Evolutionary conservation across 2,329 filamentous ascomycete genomes (phyloP), one percentile per base, ranked within the genome.

Genomic region (Epichloe sylvatica): DNA sequence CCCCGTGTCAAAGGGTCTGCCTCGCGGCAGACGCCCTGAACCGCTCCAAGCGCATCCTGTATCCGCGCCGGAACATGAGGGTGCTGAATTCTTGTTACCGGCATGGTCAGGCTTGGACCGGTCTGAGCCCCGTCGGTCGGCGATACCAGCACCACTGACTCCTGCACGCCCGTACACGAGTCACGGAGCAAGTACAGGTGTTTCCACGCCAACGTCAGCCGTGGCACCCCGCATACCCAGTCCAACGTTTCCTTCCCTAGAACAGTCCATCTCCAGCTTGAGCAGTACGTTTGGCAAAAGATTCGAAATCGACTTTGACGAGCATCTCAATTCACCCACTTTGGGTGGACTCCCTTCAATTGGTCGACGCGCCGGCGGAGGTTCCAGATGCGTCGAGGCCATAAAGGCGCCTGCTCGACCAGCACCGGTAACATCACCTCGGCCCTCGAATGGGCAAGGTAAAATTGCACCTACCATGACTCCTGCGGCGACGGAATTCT

Each of bases 181-280:
- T 13, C 45, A 46, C 9, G 52, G 44, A 11, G 46, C 51, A 4
- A 42, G 40, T 13, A 2, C 46, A 3, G 53, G 53, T n/a, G 51
- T 52, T 2, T 61, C 63, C 0, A 60, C 62, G 0, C 56, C 60
- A 13, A 56, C 62, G 25, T 64, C 63, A 0, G 56, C 57, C 4
- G 55, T 52, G 5, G 56, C 65, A 2, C 63, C 65, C 0, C 63
- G 60, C 6, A 54, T 68, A 5, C 64, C 65, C 0, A 67, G 64
- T 13, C 66, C 66, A 2, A 63, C 64, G 0, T 68, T 68, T 25
- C 52, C 60, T 3, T 66, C 66, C 0, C 54, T 68, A 1, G 60
- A 65, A 46, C 58, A 62, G 42, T 61, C 62, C 30, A 62, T 68
- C 37, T 65, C 64, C 1, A 60, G 33, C 43, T 61, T 62, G 12